A percentile compares a stretch with the other conserved stretches of the same genome.
Evolutionary conservation across 805 yeast genomes (phyloP).

Genomic region (Priceomyces castillae): DNA sequence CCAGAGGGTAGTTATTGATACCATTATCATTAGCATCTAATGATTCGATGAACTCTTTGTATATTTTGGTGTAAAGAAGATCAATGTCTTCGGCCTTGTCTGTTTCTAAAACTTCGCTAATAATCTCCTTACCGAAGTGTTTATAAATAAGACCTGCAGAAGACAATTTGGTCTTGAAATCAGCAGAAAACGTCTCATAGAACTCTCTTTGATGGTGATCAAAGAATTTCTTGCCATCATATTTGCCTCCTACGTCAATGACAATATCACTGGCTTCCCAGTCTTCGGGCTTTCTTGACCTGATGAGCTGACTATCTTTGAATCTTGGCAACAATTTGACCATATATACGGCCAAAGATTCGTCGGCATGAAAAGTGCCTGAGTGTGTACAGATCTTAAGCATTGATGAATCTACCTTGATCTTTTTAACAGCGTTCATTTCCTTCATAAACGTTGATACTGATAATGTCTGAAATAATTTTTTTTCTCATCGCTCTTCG

Average conservation of each 20-base stretch:
- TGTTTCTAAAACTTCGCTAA: conserved; percentile 44
- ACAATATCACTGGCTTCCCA: conserved; percentile 90
- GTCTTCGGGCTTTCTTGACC: conserved; percentile 79
- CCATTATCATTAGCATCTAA: conserved; percentile 97
- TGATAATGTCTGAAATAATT: neutral
- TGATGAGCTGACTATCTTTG: conserved; percentile 61
- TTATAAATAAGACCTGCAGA: conserved; percentile 94
- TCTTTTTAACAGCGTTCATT: conserved; percentile 4
- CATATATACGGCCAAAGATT: conserved; percentile 89
- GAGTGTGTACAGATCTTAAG: conserved; percentile 83
- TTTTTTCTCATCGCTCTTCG: neutral
- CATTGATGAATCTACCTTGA: conserved; percentile 16
- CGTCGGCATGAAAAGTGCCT: conserved; percentile 97
- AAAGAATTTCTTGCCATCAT: conserved; percentile 79
- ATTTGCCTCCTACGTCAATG: conserved; percentile 91
- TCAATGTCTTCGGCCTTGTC: conserved; percentile 47
- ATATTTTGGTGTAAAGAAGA: conserved; percentile 69
- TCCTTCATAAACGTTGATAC: neutral
- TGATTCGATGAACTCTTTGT: conserved; percentile 83
- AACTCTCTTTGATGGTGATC: conserved; percentile 98
- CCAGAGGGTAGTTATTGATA: conserved; percentile 60
- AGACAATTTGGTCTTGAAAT: conserved; percentile 73
- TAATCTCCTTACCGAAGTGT: conserved; percentile 73
- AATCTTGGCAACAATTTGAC: conserved; percentile 68
- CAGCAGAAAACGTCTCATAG: conserved; percentile 62